Percentiles rank a stretch among this genome's conserved stretches.
Conservation (phyloP, 495 filamentous ascomycete genomes). For the Pyronema domesticum region DNA sequence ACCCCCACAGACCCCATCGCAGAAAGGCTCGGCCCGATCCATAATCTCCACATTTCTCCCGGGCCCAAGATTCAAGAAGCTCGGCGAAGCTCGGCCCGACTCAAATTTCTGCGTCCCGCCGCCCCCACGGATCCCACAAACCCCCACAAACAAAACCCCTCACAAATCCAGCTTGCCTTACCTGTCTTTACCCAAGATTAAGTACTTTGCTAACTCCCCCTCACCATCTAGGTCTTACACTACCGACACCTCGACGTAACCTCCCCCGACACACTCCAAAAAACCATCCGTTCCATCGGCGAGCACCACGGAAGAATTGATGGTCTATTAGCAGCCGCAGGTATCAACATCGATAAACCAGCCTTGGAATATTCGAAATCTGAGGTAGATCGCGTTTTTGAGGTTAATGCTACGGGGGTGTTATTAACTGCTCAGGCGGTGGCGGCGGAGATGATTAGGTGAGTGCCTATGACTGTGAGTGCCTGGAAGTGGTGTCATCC, state of each 20-base stretch:
- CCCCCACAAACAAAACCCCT: slow-evolving; percentile 20
- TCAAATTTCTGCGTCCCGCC: too few species aligned
- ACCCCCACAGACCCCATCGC: too few species aligned
- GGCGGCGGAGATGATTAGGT: slow-evolving; percentile 52
- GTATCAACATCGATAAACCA: slow-evolving; percentile 55
- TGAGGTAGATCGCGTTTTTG: slow-evolving; percentile 44
- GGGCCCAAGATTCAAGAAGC: too few species aligned
- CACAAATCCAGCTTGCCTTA: too few species aligned
- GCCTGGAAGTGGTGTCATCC: too few species aligned
- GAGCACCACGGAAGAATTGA: slow-evolving; percentile 55
- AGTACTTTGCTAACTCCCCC: slow-evolving; percentile 33
- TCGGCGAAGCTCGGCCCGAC: too few species aligned
- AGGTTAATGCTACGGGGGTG: slow-evolving; percentile 57
- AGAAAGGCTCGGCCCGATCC: too few species aligned
- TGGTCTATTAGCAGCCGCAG: slow-evolving; percentile 66
- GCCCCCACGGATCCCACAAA: slow-evolving; percentile 25
- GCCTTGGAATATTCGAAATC: slow-evolving; percentile 49
- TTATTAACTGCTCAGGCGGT: slow-evolving; percentile 66
- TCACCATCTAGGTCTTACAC: slow-evolving; percentile 38
- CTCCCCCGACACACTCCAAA: slow-evolving; percentile 50
- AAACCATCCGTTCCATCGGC: slow-evolving; percentile 49
- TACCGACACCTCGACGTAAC: slow-evolving; percentile 78
- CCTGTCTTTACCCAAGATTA: slow-evolving; percentile 24
- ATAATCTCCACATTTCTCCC: too few species aligned
- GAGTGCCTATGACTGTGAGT: too few species aligned